A percentile compares a stretch with the other conserved stretches of the same genome.
phyloP scores from a whole-genome alignment of 352 stramenopile species.

The Peronosclerospora sorghi region DNA sequence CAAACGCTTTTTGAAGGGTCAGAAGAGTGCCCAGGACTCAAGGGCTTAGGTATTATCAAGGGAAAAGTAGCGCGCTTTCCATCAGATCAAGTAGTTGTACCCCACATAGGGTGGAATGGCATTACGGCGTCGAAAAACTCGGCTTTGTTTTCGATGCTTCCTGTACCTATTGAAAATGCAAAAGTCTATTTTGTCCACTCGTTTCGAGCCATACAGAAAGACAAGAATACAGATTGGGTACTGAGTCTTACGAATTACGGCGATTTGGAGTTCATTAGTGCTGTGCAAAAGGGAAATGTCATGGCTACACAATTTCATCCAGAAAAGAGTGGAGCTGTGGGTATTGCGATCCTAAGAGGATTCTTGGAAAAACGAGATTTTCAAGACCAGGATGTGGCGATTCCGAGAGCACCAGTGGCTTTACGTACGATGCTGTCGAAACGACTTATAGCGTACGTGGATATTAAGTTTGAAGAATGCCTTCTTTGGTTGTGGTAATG shows the following conservation, averaged over 20 bases:
- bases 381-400: conserved; percentile 31
- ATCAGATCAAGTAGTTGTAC: conserved; percentile 72
- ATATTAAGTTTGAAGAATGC: neutral
- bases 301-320: conserved; percentile 98
- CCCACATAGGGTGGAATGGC: conserved; percentile 98
- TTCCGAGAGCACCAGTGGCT: conserved; percentile 18
- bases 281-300: conserved; percentile 92
- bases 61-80: conserved; percentile 88
- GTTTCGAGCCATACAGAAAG: conserved; percentile 74
- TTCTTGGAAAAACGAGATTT: conserved; percentile 85
- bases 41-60: conserved; percentile 89
- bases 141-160: conserved; percentile 42
- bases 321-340: conserved; percentile 92
- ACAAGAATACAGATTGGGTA: conserved; percentile 86
- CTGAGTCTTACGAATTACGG: conserved; percentile 94
- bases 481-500: conserved; percentile 1
- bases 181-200: conserved; percentile 98
- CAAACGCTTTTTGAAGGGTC: conserved; percentile 96
- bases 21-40: conserved; percentile 83
- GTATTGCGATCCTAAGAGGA: conserved; percentile 86
- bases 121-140: conserved; percentile 84
- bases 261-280: conserved; percentile 86
- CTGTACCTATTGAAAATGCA: conserved; percentile 22
- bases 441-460: conserved; percentile 88
- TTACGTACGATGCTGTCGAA: conserved; percentile 83